Evolutionary conservation across 225 moss, liverwort and hornwort genomes (phyloP), one percentile per base, ranked within the genome.

Genomic region (Polytrichum commune): DNA sequence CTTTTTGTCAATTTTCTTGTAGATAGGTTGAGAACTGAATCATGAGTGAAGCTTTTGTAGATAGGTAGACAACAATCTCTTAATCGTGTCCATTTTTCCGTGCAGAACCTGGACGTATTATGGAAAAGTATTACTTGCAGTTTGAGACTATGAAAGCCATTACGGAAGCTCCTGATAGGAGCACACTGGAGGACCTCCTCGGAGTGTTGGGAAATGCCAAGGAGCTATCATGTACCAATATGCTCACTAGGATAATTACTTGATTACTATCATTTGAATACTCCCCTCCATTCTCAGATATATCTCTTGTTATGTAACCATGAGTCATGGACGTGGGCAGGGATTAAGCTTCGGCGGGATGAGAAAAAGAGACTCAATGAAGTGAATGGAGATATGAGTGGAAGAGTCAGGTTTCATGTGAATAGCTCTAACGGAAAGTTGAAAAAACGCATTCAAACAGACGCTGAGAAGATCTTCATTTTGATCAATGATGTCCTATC

Each of bases 91-190:
- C 8, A 33, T 22, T 16, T 29, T 62, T 33, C 5, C 53, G 29
- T 74, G 79, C 81, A 98, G 98, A 93, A 78, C 98, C 98, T 70
- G 98, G 98, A 84, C 78, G 90, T 62, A 76, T 98, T 67, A 98
- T 98, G 98, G 93, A 95, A 62, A 98, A 95, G 78, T 98, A 90
- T 75, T 95, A 95, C 66, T 69, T 98, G 79, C 85, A 86, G 56
- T 93, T 98, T 61, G 95, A 87, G 79, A 98, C 98, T 19, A 98
- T 98, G 98, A 98, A 98, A 80, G 83, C 80, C 35, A 90, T 98
- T 29, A 90, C 86, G 27, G 77, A 87, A 63, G 77, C 87, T 81
- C 84, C 91, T 7, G 80, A 81, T 58, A 75, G 86, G 73, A 87
- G 95, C 79, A 76, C 80, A 77, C 75, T 82, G 72, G 82, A 90